Evolutionary conservation across 202 grass and related monocot genomes (phyloP).

Genomic region (Setaria italica): DNA sequence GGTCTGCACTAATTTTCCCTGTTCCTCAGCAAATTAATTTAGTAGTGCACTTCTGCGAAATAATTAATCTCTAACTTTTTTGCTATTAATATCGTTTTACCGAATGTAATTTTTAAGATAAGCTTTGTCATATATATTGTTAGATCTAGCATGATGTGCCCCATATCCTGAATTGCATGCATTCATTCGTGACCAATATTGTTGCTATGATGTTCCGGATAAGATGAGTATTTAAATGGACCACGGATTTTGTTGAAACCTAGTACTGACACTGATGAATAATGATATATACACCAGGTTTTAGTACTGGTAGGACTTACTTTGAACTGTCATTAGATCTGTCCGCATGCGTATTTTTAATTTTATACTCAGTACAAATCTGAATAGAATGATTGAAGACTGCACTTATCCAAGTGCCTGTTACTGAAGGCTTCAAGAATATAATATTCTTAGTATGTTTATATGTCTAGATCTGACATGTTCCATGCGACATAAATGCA

Average conservation of each 20-base stretch:
- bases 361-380: conserved; percentile 11
- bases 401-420: not conserved
- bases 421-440: not conserved
- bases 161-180: not conserved
- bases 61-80: not conserved
- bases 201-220: not conserved
- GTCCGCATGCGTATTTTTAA: not conserved
- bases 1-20: conserved; percentile 29
- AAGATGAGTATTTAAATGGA: conserved; percentile 31
- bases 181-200: not conserved
- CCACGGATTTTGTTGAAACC: conserved; percentile 20
- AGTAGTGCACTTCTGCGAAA: not conserved
- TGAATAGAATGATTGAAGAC: conserved; percentile 13
- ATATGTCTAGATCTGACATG: conserved; percentile 31
- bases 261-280: conserved; percentile 23
- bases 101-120: not conserved
- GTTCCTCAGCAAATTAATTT: not conserved
- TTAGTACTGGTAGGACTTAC: not conserved
- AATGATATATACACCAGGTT: not conserved
- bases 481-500: conserved; percentile 19
- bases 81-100: not conserved
- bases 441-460: conserved; percentile 7
- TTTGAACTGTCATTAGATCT: conserved; percentile 22
- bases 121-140: conserved; percentile 1
- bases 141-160: conserved; percentile 32